phyloP scores from a whole-genome alignment of 495 filamentous ascomycete genomes.

The Aspergillus olivimuriae region DNA sequence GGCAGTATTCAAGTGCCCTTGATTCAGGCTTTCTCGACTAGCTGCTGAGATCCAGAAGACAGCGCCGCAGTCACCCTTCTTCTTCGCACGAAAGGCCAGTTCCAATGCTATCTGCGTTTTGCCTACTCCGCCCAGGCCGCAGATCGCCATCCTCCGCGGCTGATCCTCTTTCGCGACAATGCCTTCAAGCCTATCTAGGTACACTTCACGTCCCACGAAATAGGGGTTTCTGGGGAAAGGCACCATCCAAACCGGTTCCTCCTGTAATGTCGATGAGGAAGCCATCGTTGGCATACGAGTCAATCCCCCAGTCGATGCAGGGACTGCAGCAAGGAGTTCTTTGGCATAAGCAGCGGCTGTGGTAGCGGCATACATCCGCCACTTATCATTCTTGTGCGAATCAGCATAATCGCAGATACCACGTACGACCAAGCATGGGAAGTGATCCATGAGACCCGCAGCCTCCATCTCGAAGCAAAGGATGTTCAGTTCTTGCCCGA shows the following conservation, averaged over 20 bases:
- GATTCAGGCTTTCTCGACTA: slow-evolving; percentile 33
- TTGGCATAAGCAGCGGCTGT: not conserved
- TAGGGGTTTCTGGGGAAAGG: slow-evolving; percentile 19
- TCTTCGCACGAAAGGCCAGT: slow-evolving; percentile 34
- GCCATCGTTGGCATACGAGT: not conserved
- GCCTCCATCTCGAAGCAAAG: slow-evolving; percentile 3
- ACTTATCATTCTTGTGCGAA: not conserved
- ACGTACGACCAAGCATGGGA: not conserved
- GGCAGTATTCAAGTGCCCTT: slow-evolving; percentile 38
- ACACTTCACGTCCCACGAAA: slow-evolving; percentile 20
- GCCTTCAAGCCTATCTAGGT: slow-evolving; percentile 10
- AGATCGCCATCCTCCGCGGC: slow-evolving; percentile 20
- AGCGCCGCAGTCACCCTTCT: slow-evolving; percentile 30
- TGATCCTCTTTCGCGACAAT: not conserved
- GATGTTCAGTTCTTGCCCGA: not conserved
- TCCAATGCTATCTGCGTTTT: slow-evolving; percentile 48
- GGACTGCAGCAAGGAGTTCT: not conserved
- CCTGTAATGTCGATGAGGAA: not conserved
- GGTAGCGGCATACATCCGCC: not conserved
- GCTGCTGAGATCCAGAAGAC: slow-evolving; percentile 46
- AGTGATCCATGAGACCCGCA: not conserved
- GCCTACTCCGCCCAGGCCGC: slow-evolving; percentile 42
- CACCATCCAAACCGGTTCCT: slow-evolving; percentile 10
- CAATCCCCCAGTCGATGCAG: not conserved
- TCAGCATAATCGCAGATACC: slow-evolving; percentile 2